A percentile compares a stretch with the other conserved stretches of the same genome.
phyloP scores from a whole-genome alignment of 148 eudicot genomes.

The Rhododendron kiyosumense region DNA sequence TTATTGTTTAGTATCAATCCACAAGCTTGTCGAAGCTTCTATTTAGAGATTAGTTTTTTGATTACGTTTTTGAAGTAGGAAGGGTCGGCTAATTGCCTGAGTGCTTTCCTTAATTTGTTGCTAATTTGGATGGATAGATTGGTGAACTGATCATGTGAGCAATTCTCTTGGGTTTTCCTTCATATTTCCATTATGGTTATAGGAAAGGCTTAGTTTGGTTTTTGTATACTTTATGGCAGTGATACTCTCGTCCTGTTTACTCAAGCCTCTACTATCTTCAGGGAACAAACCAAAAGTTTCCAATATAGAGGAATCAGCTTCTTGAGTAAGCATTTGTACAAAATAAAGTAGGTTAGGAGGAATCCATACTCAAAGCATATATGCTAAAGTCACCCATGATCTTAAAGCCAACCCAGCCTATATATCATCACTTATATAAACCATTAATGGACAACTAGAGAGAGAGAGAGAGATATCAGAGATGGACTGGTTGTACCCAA shows the following conservation, averaged over 20 bases:
- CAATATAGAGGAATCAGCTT: conserved; percentile 13
- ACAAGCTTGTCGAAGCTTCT: neutral
- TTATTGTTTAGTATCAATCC: neutral
- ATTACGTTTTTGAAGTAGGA: neutral
- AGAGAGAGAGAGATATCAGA: neutral
- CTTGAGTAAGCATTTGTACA: conserved; percentile 28
- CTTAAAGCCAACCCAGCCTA: conserved; percentile 10
- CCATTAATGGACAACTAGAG: neutral
- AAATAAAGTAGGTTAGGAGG: conserved; percentile 12
- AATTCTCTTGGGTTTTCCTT: neutral
- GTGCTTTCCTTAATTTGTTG: neutral
- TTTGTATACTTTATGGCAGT: neutral
- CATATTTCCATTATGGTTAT: neutral
- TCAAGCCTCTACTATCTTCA: neutral
- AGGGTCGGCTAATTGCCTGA: neutral
- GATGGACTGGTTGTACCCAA: conserved; percentile 38
- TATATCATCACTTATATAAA: conserved; percentile 5
- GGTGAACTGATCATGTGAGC: neutral
- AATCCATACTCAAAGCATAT: conserved; percentile 46
- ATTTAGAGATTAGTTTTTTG: neutral
- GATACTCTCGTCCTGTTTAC: neutral
- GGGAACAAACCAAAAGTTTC: neutral
- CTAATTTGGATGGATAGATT: neutral
- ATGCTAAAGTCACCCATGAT: conserved; percentile 33
- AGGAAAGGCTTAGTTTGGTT: neutral